phyloP scores from a whole-genome alignment of 176 grass and related monocot genomes.

The Triticum aestivum region DNA sequence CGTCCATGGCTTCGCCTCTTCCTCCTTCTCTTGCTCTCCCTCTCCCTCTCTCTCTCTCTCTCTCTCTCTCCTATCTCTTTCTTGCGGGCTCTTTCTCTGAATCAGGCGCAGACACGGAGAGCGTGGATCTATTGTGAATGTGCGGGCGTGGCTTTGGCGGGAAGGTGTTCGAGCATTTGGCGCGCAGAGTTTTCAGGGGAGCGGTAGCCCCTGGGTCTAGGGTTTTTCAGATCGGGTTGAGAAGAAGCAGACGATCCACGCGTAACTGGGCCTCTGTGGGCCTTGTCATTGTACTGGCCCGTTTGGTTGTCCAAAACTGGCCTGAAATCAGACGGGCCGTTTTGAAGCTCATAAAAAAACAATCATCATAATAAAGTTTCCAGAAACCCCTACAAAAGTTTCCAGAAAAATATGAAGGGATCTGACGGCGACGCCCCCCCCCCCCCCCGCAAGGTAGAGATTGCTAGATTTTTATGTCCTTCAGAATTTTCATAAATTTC shows the following conservation, averaged over 20 bases:
- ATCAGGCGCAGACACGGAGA: neutral
- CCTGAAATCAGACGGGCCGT: no score
- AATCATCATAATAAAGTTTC: no score
- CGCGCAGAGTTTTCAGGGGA: conserved; percentile 37
- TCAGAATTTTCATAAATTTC: no score
- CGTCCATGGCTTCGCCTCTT: conserved; percentile 39
- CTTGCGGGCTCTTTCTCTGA: neutral
- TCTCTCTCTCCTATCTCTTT: neutral
- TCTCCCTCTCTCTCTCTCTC: neutral
- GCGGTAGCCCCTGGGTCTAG: neutral
- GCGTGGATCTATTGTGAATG: conserved; percentile 7
- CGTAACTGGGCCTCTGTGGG: neutral
- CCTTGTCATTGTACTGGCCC: neutral
- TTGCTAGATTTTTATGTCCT: no score
- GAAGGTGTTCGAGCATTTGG: conserved; percentile 50
- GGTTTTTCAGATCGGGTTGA: conserved; percentile 6
- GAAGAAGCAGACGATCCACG: neutral
- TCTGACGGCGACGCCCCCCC: no score
- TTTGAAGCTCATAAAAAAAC: no score
- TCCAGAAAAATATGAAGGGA: no score
- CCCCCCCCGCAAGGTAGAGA: no score
- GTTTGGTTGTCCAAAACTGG: no score
- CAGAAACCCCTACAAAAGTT: no score
- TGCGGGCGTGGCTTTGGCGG: conserved; percentile 30
- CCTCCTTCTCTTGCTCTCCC: neutral